These are phyloP conservation scores for Emericellopsis cladophorae DNA, from an alignment of 2,329 filamentous ascomycete genomes.

Conservation along the genomic window DNA sequence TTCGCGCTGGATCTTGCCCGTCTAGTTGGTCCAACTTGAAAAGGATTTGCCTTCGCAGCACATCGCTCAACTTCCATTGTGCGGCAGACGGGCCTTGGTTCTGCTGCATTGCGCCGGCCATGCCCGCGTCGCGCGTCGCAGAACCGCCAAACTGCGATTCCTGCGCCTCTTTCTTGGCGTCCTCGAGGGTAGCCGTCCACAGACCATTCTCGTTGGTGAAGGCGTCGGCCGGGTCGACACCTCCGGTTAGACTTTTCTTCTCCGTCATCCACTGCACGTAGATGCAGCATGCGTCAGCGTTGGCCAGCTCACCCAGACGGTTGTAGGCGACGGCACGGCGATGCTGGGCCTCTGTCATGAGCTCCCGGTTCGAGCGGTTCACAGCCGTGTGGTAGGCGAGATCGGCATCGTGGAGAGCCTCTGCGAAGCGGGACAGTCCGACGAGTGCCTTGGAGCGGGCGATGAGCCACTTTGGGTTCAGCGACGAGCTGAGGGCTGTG, in stretches of 20 bases:
- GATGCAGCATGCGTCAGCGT: constrained; percentile 59
- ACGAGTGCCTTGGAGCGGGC: constrained; percentile 71
- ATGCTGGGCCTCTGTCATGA: constrained; percentile 72
- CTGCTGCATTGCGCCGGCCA: neutral
- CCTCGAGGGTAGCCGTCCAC: constrained; percentile 26
- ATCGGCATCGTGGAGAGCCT: constrained; percentile 59
- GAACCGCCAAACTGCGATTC: constrained; percentile 16
- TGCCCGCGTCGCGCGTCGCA: neutral
- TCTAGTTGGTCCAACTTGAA: constrained; percentile 28
- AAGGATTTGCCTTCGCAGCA: constrained; percentile 35
- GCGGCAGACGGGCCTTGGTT: constrained; percentile 5
- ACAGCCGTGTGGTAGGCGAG: constrained; percentile 48
- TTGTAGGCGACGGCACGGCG: constrained; percentile 65
- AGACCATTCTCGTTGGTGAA: constrained; percentile 30
- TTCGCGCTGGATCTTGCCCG: constrained; percentile 29
- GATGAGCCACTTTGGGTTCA: constrained; percentile 67
- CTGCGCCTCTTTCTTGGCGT: constrained; percentile 13
- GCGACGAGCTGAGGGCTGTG: constrained; percentile 49
- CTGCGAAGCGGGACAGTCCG: constrained; percentile 44
- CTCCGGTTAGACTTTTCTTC: constrained; percentile 15
- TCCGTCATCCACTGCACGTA: constrained; percentile 34
- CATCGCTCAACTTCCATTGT: constrained; percentile 26
- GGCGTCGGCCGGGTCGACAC: constrained; percentile 14
- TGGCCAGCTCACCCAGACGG: constrained; percentile 56
- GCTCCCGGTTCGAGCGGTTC: constrained; percentile 49